Conservation (phyloP, 2,329 filamentous ascomycete species). For the Teratosphaeria gauchensis region DNA sequence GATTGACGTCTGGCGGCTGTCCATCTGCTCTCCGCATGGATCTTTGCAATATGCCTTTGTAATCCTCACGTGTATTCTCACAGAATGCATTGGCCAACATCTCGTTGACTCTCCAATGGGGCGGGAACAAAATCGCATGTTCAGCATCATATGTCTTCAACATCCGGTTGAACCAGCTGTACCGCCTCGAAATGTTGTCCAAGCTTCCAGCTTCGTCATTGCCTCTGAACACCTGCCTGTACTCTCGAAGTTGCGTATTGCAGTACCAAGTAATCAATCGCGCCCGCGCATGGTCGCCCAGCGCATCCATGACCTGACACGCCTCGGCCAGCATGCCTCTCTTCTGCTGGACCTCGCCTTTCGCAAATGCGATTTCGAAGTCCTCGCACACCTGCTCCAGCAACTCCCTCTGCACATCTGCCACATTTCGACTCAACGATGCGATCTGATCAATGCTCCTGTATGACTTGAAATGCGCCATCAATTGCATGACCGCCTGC, state of each 20-base stretch:
- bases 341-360: constrained; percentile 65
- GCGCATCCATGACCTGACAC: constrained; percentile 86
- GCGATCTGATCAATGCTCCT: constrained; percentile 97
- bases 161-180: constrained; percentile 94
- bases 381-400: constrained; percentile 98
- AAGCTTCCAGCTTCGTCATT: constrained; percentile 93
- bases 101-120: constrained; percentile 83
- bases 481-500: constrained; percentile 91
- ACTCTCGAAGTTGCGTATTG: constrained; percentile 92
- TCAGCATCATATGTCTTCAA: constrained; percentile 93
- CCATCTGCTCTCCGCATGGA: constrained; percentile 73
- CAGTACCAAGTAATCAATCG: constrained; percentile 93
- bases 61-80: constrained; percentile 90
- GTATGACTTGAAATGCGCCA: constrained; percentile 98
- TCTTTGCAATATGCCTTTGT: constrained; percentile 81
- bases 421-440: constrained; percentile 80
- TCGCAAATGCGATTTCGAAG: constrained; percentile 90
- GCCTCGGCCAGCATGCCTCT: constrained; percentile 70
- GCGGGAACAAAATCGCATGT: constrained; percentile 77
- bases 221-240: constrained; percentile 87
- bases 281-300: constrained; percentile 76
- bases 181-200: constrained; percentile 91
- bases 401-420: constrained; percentile 83
- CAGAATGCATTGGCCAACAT: constrained; percentile 85
- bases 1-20: constrained; percentile 75